Conservation (phyloP, 352 stramenopile species). For the Phytophthora sansomeana region DNA sequence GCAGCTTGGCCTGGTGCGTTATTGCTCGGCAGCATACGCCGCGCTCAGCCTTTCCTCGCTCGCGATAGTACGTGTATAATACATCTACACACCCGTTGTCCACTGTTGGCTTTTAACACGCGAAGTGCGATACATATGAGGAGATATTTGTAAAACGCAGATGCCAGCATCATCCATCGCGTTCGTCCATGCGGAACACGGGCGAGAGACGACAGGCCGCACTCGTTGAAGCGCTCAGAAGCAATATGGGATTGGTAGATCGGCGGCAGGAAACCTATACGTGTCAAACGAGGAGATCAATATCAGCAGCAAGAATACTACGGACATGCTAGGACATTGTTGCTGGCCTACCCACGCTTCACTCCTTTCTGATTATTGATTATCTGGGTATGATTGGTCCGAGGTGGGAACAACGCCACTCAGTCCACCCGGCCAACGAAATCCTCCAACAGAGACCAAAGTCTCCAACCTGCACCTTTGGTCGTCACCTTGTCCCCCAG, state of each 20-base stretch:
- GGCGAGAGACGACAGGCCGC: constrained; percentile 11
- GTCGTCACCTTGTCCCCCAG: constrained; percentile 14
- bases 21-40: no score
- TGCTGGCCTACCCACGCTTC: neutral
- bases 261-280: constrained; percentile 6
- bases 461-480: neutral
- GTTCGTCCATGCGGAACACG: constrained; percentile 15
- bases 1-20: no score
- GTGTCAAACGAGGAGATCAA: neutral
- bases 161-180: constrained; percentile 12
- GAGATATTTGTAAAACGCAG: constrained; percentile 20
- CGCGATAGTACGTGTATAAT: constrained; percentile 9
- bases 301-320: neutral
- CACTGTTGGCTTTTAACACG: no score
- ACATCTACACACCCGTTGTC: no score
- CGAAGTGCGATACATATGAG: neutral
- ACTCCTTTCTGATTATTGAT: constrained; percentile 22
- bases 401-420: constrained; percentile 19
- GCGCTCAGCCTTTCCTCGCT: constrained; percentile 5
- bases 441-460: neutral
- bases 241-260: constrained; percentile 20
- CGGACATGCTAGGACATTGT: no score
- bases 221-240: constrained; percentile 28
- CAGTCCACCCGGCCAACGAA: neutral
- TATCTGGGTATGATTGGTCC: constrained; percentile 17